Percentiles rank a stretch among this genome's conserved stretches.
Evolutionary conservation across 208 protist genomes (phyloP).

Genomic region (Trypanosoma scelopori): DNA sequence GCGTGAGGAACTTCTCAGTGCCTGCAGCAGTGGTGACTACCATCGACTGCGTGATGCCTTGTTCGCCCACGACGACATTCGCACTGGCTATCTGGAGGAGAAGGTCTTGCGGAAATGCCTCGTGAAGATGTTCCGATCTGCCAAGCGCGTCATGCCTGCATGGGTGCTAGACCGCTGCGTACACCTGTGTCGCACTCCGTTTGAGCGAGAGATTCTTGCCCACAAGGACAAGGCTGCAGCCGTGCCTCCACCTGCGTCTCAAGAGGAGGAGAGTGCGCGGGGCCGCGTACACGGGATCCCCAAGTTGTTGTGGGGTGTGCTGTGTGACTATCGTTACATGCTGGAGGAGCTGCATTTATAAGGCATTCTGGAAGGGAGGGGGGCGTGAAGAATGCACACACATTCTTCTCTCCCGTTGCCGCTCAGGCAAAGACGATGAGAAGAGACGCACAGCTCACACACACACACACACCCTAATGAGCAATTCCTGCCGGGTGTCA

Average conservation of each 20-base stretch:
- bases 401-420: not conserved
- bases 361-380: not conserved
- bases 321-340: slow-evolving; percentile 61
- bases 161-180: slow-evolving; percentile 54
- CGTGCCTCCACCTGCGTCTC: slow-evolving; percentile 11
- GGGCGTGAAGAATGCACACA: not conserved
- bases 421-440: no score
- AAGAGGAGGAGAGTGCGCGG: slow-evolving; percentile 31
- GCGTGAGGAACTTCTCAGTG: slow-evolving; percentile 28
- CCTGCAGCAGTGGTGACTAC: slow-evolving; percentile 36
- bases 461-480: no score
- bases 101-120: slow-evolving; percentile 37
- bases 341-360: slow-evolving; percentile 46
- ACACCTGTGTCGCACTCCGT: slow-evolving; percentile 37
- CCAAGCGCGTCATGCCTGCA: slow-evolving; percentile 21
- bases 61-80: slow-evolving; percentile 36
- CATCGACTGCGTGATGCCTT: slow-evolving; percentile 36
- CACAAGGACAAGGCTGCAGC: not conserved
- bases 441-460: no score
- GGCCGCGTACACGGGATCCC: slow-evolving; percentile 36
- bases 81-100: slow-evolving; percentile 41
- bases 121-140: slow-evolving; percentile 31
- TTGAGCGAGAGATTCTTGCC: slow-evolving; percentile 27
- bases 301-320: slow-evolving; percentile 12
- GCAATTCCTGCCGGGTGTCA: not conserved